Evolutionary conservation across 768 basidiomycete genomes (phyloP), one percentile per base, ranked within the genome.

Genomic region (Hericium coralloides): DNA sequence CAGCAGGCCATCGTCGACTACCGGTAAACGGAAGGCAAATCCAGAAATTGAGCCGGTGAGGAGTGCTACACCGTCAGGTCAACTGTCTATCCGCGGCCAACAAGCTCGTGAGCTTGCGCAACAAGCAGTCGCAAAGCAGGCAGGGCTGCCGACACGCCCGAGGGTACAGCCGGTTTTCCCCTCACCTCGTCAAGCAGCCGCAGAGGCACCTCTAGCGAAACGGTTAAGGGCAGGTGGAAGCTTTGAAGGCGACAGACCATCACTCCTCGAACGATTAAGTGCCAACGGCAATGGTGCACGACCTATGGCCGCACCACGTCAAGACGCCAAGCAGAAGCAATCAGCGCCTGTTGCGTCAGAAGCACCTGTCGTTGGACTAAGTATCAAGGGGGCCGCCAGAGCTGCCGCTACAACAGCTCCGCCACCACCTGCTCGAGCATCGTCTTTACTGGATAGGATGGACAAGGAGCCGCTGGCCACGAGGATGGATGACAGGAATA

Each of bases 381-480:
- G 60, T 18, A 61, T 61, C 47, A 63, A 61, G 39, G 60, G 62
- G 2, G 60, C 62, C 9, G 60, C 60, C 36, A 31, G 57, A 4
- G 55, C 59, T n/a, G 55, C 23, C 22, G 26, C 18, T 15, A 36
- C 15, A 3, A 12, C 20, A 12, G 17, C 25, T 1, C 38, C 10
- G 23, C 14, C 38, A 26, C 31, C 25, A 23, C 55, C 36, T 7
- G n/a, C 47, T 17, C 53, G 45, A 41, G 43, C 57, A 2, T 26
- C 60, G 5, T 60, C 61, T 43, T 38, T 61, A 1, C 57, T 60
- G 9, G 57, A 58, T 18, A 53, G 62, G 43, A 58, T 61, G 55
- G 59, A 58, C 15, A 55, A 53, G 14, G 56, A 60, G 22, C 23
- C 49, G 49, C 9, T 50, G 49, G 49, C 23, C 43, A 26, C 22